Evolutionary conservation across 768 basidiomycete species (phyloP).

Genomic region (Psilocybe tampanensis): DNA sequence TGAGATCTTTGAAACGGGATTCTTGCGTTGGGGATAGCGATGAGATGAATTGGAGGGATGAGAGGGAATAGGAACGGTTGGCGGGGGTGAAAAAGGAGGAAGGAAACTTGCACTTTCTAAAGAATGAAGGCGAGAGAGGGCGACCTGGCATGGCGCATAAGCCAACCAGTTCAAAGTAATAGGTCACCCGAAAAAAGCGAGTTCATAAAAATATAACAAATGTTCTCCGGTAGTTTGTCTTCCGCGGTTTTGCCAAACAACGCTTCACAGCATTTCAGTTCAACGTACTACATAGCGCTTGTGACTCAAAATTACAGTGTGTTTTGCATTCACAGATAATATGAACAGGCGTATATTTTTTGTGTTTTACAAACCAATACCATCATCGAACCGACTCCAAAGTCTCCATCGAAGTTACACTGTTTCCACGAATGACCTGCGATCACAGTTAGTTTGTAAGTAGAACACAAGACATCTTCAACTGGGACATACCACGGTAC

Average conservation of each 20-base stretch:
- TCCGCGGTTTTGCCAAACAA: conserved; percentile 18
- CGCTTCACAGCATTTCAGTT: not conserved
- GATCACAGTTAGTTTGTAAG: conserved; percentile 7
- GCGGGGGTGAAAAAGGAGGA: not conserved
- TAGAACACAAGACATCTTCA: conserved; percentile 2
- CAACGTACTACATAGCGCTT: not conserved
- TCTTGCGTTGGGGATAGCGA: conserved; percentile 11
- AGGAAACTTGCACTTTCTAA: not conserved
- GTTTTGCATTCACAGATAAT: too few relatives aligned
- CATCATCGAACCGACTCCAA: conserved; percentile 58
- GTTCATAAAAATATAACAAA: not conserved
- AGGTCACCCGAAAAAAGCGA: too few relatives aligned
- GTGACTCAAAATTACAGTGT: too few relatives aligned
- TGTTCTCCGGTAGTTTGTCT: conserved; percentile 5
- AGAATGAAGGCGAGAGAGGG: not conserved
- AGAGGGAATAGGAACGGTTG: not conserved
- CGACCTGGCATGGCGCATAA: conserved; percentile 26
- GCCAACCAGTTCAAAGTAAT: conserved; percentile 1
- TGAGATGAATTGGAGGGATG: not conserved
- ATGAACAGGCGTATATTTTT: too few relatives aligned
- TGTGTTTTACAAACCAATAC: conserved; percentile 8
- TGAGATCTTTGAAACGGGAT: conserved; percentile 27
- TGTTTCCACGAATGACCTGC: conserved; percentile 96
- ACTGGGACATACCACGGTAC: conserved; percentile 76
- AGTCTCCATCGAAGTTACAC: conserved; percentile 94